Evolutionary conservation across 108 stramenopile genomes (phyloP).

Genomic region (Nitzschia sp.): DNA sequence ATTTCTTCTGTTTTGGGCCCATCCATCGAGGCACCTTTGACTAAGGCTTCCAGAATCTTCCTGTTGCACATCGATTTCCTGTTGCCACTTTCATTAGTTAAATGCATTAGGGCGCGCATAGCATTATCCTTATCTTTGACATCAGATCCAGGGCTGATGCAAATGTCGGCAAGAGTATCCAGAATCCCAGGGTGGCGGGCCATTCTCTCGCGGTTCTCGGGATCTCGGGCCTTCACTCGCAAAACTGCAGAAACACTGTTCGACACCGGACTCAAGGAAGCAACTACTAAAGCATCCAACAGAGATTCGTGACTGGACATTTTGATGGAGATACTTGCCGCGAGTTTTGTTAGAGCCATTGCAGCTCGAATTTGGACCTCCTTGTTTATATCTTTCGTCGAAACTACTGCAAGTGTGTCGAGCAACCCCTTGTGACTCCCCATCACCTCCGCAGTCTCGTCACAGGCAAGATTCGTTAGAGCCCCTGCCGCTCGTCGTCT

Average conservation of each 20-base stretch:
- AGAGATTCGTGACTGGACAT: constrained; percentile 65
- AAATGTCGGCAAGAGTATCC: constrained; percentile 65
- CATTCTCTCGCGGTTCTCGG: constrained; percentile 76
- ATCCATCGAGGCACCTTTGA: constrained; percentile 50
- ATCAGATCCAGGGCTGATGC: constrained; percentile 20
- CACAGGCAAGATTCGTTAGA: constrained; percentile 80
- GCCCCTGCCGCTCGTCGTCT: constrained; percentile 79
- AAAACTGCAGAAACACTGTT: constrained; percentile 77
- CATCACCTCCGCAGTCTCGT: constrained; percentile 75
- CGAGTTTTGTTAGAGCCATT: constrained; percentile 81
- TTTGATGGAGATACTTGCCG: constrained; percentile 55
- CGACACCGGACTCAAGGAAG: constrained; percentile 56
- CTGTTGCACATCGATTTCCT: constrained; percentile 66
- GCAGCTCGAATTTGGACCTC: constrained; percentile 80
- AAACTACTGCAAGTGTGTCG: constrained; percentile 61
- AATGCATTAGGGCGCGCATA: constrained; percentile 78
- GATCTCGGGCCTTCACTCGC: constrained; percentile 78
- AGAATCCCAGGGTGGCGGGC: constrained; percentile 67
- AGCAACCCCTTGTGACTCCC: constrained; percentile 75
- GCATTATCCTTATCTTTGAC: constrained; percentile 77
- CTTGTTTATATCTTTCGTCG: constrained; percentile 57
- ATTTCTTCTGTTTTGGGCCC: constrained; percentile 41
- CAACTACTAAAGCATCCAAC: constrained; percentile 74
- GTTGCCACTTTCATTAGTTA: constrained; percentile 77
- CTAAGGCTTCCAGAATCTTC: constrained; percentile 65